Percentiles rank a stretch among this genome's conserved stretches.
These are phyloP conservation scores for Colletotrichum cordylinicola DNA, from an alignment of 2,329 filamentous ascomycete genomes.

Conservation along the genomic window DNA sequence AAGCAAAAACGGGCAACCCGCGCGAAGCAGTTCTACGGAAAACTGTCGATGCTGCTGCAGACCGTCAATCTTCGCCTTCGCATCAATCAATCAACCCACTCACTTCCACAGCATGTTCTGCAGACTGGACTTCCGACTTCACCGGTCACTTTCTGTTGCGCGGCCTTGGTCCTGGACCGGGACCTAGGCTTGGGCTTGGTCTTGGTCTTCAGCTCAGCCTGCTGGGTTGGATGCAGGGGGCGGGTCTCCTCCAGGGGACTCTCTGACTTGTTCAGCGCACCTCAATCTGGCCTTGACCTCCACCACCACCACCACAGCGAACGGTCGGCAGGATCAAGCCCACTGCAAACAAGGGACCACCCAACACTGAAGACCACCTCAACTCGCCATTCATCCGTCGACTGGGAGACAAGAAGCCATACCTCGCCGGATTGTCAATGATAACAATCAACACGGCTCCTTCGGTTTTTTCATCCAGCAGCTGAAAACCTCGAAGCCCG, in stretches of 20 bases:
- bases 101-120: neutral
- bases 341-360: slow-evolving; percentile 20
- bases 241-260: slow-evolving; percentile 1
- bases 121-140: slow-evolving; percentile 3
- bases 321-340: slow-evolving; percentile 16
- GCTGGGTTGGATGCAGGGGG: slow-evolving; percentile 6
- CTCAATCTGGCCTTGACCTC: slow-evolving; percentile 1
- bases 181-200: neutral
- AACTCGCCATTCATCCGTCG: slow-evolving; percentile 2
- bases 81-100: slow-evolving; percentile 11
- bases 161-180: neutral
- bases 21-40: slow-evolving; percentile 3
- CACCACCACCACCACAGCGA: slow-evolving; percentile 5
- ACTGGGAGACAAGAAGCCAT: neutral
- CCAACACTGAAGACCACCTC: slow-evolving; percentile 19
- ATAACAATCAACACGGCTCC: neutral
- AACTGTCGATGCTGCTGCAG: slow-evolving; percentile 13
- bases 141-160: neutral
- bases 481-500: neutral
- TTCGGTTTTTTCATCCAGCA: neutral
- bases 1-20: neutral
- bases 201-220: neutral
- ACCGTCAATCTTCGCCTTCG: slow-evolving; percentile 6
- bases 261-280: slow-evolving; percentile 8
- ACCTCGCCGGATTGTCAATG: neutral